Conservation (phyloP, 805 yeast genomes). For the Tetrapisispora nanseiensis region DNA sequence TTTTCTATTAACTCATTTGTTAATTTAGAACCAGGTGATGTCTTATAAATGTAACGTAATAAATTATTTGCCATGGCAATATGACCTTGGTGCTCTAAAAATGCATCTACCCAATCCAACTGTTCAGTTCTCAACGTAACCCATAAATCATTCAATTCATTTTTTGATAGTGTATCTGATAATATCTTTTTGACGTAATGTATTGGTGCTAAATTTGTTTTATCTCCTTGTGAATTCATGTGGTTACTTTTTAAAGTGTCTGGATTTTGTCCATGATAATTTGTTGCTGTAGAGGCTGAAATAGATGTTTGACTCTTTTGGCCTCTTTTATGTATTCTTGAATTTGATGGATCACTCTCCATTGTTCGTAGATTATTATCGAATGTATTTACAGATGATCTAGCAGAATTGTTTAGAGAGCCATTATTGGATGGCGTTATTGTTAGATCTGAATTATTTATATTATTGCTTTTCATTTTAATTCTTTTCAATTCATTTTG, state of each 20-base stretch:
- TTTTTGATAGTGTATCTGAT: conserved; percentile 55
- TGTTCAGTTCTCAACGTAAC: conserved; percentile 90
- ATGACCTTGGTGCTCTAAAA: conserved; percentile 75
- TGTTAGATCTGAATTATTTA: background rate
- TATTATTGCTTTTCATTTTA: conserved; percentile 11
- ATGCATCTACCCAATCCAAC: conserved; percentile 67
- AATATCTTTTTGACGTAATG: conserved; percentile 67
- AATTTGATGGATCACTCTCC: background rate
- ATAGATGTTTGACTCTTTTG: background rate
- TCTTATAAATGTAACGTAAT: conserved; percentile 34
- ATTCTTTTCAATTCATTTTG: conserved; percentile 61
- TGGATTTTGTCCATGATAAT: background rate
- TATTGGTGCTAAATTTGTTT: conserved; percentile 46
- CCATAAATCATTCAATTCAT: conserved; percentile 74
- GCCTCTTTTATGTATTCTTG: background rate
- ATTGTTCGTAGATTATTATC: background rate
- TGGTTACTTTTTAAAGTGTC: conserved; percentile 14
- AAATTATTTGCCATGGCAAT: conserved; percentile 62
- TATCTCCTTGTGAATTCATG: conserved; percentile 20
- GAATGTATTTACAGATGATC: background rate
- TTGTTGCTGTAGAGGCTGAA: background rate
- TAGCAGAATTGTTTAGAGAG: background rate
- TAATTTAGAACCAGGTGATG: conserved; percentile 19
- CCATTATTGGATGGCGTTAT: background rate
- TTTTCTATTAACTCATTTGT: conserved; percentile 45